Evolutionary conservation across 805 yeast genomes (phyloP), one percentile per base, ranked within the genome.

Genomic region (Scheffersomyces lignosus): DNA sequence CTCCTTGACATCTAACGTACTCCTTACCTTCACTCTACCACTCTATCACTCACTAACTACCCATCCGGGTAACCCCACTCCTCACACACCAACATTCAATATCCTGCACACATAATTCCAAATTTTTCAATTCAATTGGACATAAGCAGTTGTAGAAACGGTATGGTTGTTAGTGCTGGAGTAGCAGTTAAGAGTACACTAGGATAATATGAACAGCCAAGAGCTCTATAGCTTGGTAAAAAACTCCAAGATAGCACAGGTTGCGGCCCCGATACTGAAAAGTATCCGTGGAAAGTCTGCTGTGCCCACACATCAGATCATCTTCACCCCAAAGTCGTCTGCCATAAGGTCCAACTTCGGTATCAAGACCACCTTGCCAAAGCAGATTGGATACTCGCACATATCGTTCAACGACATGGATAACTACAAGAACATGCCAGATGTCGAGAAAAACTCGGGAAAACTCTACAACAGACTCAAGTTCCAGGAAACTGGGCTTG

Each of bases 261-360:
- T 70, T 40, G 74, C 75, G 18, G 62, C 55, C 22, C 75, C 75
- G 7, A 56, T 64, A 38, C 49, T 50, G 46, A 55, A 52, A 34
- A 41, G 34, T 6, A 53, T 70, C 40, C 54, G 73, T 38, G 60
- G 56, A 4, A 48, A 51, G 16, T 44, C 50, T 12, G 47, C 54
- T 5, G 49, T 54, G 8, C 95, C 95, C 17, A 77, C 86, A 0
- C 89, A 82, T 52, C 95, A 86, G 57, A 70, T 83, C 28, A 72
- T 87, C 27, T 82, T 76, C 58, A 80, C 93, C 0, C 80, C 85
- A 34, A 77, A 80, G 33, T 70, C 84, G 5, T 73, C 83, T 32
- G 74, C 81, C 30, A 56, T 70, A 10, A 70, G 87, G 61, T 81
- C 83, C 43, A 86, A 85, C 59, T 87, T 77, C 72, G 96, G 96